Conservation (phyloP, 305 asterid genomes). For the Ajuga reptans region DNA sequence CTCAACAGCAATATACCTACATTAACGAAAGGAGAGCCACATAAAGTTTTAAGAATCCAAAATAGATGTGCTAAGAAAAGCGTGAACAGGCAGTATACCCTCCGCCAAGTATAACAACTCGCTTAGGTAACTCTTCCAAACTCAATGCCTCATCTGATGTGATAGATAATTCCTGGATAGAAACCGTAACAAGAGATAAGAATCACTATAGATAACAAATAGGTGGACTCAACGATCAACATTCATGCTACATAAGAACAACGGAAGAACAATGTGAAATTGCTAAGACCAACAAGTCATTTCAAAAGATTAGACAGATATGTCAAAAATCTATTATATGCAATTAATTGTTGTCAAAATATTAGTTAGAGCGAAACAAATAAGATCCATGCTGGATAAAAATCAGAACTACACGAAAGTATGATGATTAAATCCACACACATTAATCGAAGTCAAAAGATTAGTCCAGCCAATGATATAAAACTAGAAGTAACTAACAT, state of each 20-base stretch:
- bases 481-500: constrained; percentile 3
- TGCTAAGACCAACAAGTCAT: neutral
- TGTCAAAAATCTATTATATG: neutral
- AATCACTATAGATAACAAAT: neutral
- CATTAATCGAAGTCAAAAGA: neutral
- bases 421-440: constrained; percentile 4
- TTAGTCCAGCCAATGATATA: neutral
- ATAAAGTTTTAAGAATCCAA: constrained; percentile 13
- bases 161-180: constrained; percentile 68
- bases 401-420: neutral
- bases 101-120: constrained; percentile 80
- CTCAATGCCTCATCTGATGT: constrained; percentile 99
- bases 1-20: constrained; percentile 97
- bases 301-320: neutral
- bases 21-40: constrained; percentile 10
- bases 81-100: constrained; percentile 47
- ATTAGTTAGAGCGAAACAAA: neutral
- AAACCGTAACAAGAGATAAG: constrained; percentile 2
- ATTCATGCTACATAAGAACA: neutral
- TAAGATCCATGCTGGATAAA: neutral
- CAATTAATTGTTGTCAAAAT: neutral
- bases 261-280: neutral
- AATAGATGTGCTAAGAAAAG: neutral
- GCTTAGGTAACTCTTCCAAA: constrained; percentile 90
- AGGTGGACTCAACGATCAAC: neutral